phyloP scores from a whole-genome alignment of 768 basidiomycete species.

The Lanmaoa pseudosensibilis region DNA sequence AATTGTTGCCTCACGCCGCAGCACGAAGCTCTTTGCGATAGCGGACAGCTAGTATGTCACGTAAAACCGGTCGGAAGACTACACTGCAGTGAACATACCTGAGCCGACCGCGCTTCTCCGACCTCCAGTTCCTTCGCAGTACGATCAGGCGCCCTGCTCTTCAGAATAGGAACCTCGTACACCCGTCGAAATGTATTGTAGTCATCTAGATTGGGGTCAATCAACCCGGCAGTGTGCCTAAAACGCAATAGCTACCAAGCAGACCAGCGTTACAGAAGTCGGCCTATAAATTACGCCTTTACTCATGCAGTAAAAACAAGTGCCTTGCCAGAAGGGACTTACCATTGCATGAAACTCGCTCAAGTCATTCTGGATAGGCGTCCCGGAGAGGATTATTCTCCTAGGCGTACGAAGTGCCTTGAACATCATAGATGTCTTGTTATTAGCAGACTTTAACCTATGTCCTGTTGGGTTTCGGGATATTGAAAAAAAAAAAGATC shows the following conservation, averaged over 20 bases:
- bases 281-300: constrained; percentile 45
- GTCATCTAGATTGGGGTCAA: constrained; percentile 51
- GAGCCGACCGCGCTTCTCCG: constrained; percentile 74
- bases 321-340: constrained; percentile 16
- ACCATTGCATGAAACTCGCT: constrained; percentile 98
- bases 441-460: constrained; percentile 86
- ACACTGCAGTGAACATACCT: constrained; percentile 45
- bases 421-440: constrained; percentile 88
- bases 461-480: constrained; percentile 57
- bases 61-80: constrained; percentile 1
- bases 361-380: constrained; percentile 96
- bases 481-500: background rate
- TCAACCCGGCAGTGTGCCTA: background rate
- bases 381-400: constrained; percentile 90
- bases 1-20: constrained; percentile 83
- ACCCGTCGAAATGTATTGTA: constrained; percentile 74
- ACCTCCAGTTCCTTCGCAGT: constrained; percentile 69
- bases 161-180: constrained; percentile 86
- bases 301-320: background rate
- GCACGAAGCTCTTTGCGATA: constrained; percentile 84
- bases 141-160: constrained; percentile 78
- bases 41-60: constrained; percentile 52
- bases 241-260: constrained; percentile 51
- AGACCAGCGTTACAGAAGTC: constrained; percentile 95
- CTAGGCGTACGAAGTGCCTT: constrained; percentile 71